Conservation (phyloP, 305 asterid genomes). For the Rubia tinctorum region DNA sequence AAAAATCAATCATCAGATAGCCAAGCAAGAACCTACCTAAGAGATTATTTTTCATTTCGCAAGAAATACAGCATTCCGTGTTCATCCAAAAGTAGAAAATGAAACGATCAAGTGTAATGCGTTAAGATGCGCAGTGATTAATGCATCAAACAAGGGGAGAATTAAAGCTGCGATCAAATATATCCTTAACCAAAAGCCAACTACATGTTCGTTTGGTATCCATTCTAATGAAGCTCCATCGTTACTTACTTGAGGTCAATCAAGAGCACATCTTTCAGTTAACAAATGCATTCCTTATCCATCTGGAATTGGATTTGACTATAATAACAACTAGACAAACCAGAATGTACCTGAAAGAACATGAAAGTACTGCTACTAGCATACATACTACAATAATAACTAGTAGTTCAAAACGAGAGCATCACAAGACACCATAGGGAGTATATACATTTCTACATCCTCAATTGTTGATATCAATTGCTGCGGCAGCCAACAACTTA, state of each 20-base stretch:
- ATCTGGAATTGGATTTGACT: background rate
- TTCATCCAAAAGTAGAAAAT: constrained; percentile 1
- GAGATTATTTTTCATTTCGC: background rate
- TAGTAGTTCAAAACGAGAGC: background rate
- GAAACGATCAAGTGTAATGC: background rate
- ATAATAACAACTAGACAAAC: background rate
- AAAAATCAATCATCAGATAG: background rate
- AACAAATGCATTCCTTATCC: background rate
- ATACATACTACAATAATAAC: background rate
- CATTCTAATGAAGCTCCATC: background rate
- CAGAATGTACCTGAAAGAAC: background rate
- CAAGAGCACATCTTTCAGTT: background rate
- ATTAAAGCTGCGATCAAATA: background rate
- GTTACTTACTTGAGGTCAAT: background rate
- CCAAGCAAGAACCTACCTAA: background rate
- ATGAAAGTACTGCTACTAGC: background rate
- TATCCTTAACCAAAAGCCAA: background rate
- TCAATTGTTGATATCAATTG: constrained; percentile 32
- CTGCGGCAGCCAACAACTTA: constrained; percentile 38
- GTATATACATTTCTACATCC: constrained; percentile 17
- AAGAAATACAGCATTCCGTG: background rate
- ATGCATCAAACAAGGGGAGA: background rate
- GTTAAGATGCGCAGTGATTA: background rate
- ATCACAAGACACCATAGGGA: background rate
- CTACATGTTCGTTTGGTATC: background rate